Evolutionary conservation across 1,284 basidiomycete species (phyloP).

Genomic region (Marasmius oreades): DNA sequence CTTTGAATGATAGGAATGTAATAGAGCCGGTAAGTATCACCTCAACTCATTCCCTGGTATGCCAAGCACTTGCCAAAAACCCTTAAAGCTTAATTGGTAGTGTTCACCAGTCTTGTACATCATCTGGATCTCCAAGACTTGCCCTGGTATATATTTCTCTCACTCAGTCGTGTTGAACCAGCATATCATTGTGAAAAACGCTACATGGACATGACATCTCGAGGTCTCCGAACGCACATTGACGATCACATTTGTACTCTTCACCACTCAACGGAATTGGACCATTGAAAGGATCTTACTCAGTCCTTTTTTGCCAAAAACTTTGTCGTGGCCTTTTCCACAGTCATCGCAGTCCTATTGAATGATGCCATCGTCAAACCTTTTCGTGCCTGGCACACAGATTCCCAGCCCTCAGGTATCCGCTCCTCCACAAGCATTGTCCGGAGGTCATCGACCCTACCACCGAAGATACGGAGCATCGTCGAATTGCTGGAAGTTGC

Average conservation of each 20-base stretch:
- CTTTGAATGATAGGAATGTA: too few species aligned
- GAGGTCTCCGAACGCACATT: too few species aligned
- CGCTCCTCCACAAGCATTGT: constrained; percentile 60
- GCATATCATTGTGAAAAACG: constrained; percentile 35
- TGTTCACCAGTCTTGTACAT: constrained; percentile 42
- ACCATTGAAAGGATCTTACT: background rate
- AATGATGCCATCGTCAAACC: constrained; percentile 61
- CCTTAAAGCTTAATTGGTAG: too few species aligned
- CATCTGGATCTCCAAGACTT: constrained; percentile 54
- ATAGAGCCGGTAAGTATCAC: too few species aligned
- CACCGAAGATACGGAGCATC: constrained; percentile 62
- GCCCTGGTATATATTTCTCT: constrained; percentile 40
- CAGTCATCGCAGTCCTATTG: constrained; percentile 49
- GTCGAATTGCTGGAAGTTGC: constrained; percentile 44
- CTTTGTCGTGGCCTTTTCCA: constrained; percentile 38
- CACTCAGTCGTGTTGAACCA: constrained; percentile 41
- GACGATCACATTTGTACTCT: background rate
- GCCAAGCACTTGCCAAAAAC: constrained; percentile 46
- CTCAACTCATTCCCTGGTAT: background rate
- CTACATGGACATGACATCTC: too few species aligned
- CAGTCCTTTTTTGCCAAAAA: constrained; percentile 6
- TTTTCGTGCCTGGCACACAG: constrained; percentile 44
- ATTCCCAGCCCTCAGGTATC: constrained; percentile 67
- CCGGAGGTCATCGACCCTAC: constrained; percentile 51
- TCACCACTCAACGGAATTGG: background rate